Percentiles rank a stretch among this genome's conserved stretches.
Conservation (phyloP, 2,329 filamentous ascomycete species). For the Lachnellula occidentalis region DNA sequence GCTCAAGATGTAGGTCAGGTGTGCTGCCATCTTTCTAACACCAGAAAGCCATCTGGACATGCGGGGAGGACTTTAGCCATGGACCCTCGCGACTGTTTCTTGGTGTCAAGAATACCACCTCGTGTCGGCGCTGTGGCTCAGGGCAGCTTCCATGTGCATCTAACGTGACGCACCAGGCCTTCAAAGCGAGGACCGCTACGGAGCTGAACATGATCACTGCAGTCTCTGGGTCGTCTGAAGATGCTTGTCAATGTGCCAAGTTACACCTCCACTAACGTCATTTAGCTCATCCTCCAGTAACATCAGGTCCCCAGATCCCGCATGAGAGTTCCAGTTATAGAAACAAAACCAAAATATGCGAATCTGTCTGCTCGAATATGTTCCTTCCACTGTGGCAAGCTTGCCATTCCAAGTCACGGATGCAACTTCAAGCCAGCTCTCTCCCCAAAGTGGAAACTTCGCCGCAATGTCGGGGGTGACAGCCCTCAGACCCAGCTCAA, state of each 20-base stretch:
- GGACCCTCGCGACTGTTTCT: background rate
- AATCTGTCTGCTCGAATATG: background rate
- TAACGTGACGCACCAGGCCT: background rate
- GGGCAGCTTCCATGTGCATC: background rate
- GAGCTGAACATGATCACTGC: background rate
- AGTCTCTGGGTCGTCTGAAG: background rate
- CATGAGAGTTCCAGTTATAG: background rate
- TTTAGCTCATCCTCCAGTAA: background rate
- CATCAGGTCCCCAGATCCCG: background rate
- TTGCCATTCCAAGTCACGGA: background rate
- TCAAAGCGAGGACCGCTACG: no score
- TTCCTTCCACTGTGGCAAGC: background rate
- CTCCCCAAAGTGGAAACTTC: background rate
- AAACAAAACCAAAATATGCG: background rate
- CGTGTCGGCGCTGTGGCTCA: background rate
- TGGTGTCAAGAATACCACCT: background rate
- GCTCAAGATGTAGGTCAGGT: background rate
- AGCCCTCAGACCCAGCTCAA: background rate
- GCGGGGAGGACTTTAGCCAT: background rate
- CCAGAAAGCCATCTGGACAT: background rate
- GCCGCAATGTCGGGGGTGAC: background rate
- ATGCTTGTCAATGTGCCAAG: background rate
- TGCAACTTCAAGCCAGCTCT: background rate
- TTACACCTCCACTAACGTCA: background rate
- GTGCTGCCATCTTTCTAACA: background rate